Conservation (phyloP, 768 basidiomycete species). For the Leccinum olivaceopallidum region DNA sequence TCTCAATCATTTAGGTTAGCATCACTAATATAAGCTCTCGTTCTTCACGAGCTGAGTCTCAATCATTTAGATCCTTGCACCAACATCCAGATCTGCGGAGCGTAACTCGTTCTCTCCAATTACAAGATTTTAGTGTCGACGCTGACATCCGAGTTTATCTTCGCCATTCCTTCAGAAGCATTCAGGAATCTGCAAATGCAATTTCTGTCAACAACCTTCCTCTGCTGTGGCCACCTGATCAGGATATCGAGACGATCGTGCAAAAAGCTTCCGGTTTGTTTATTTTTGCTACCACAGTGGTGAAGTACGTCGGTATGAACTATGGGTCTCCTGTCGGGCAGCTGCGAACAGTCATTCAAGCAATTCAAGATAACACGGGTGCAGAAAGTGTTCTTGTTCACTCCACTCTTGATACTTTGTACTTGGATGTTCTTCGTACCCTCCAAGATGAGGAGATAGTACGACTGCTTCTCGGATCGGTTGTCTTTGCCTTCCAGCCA, state of each 20-base stretch:
- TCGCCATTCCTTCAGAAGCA: constrained; percentile 18
- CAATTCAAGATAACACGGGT: constrained; percentile 2
- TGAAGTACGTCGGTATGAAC: constrained; percentile 23
- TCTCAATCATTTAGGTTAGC: no score
- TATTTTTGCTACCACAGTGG: constrained; percentile 30
- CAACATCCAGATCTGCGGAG: constrained; percentile 15
- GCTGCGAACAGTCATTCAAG: constrained; percentile 14
- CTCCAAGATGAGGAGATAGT: constrained; percentile 13
- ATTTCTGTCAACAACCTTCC: background rate
- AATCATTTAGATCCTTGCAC: background rate
- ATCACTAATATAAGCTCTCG: no score
- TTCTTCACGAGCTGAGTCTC: no score
- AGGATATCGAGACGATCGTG: constrained; percentile 22
- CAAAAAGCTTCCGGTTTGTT: constrained; percentile 27
- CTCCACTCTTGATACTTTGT: constrained; percentile 17
- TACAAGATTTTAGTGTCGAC: constrained; percentile 25
- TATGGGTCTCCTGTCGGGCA: constrained; percentile 12
- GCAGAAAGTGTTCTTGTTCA: constrained; percentile 9
- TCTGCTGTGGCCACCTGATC: constrained; percentile 23
- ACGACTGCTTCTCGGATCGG: constrained; percentile 10
- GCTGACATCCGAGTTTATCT: constrained; percentile 29
- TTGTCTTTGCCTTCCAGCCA: constrained; percentile 18
- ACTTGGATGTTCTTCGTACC: constrained; percentile 15
- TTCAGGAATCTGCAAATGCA: constrained; percentile 5
- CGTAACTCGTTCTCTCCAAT: constrained; percentile 7